Percentiles rank a stretch among this genome's conserved stretches.
These are phyloP conservation scores for Biscogniauxia sp. DNA, from an alignment of 2,329 filamentous ascomycete genomes.

Conservation along the genomic window DNA sequence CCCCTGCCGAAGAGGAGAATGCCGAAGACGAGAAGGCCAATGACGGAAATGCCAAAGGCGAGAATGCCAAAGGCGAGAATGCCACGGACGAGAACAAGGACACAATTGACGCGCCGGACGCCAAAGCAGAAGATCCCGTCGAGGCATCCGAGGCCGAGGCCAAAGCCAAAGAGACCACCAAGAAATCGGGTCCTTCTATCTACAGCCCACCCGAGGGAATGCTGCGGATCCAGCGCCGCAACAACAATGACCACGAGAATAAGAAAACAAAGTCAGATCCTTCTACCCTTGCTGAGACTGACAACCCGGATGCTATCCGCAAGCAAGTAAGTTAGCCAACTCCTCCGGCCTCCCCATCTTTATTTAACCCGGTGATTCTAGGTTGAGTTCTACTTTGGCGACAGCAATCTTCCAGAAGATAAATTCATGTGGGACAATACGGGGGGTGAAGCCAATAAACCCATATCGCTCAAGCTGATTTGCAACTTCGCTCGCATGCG, in stretches of 20 bases:
- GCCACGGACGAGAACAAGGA: slow-evolving; percentile 28
- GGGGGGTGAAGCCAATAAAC: slow-evolving; percentile 75
- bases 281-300: slow-evolving; percentile 63
- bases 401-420: slow-evolving; percentile 70
- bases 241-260: slow-evolving; percentile 37
- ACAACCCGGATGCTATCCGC: slow-evolving; percentile 78
- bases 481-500: slow-evolving; percentile 94
- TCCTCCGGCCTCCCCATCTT: slow-evolving; percentile 2
- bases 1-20: slow-evolving; percentile 2
- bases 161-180: slow-evolving; percentile 22
- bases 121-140: slow-evolving; percentile 27
- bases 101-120: slow-evolving; percentile 22
- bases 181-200: slow-evolving; percentile 4
- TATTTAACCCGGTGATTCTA: slow-evolving; percentile 20
- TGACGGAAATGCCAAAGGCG: slow-evolving; percentile 25
- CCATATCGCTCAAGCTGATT: slow-evolving; percentile 74
- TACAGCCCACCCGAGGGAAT: slow-evolving; percentile 31
- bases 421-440: slow-evolving; percentile 80
- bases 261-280: slow-evolving; percentile 72
- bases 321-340: slow-evolving; percentile 62
- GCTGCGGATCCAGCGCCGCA: slow-evolving; percentile 44
- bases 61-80: slow-evolving; percentile 15
- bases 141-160: slow-evolving; percentile 25
- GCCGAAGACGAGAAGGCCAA: slow-evolving; percentile 25
- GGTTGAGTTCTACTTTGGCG: slow-evolving; percentile 52